Evolutionary conservation across 768 basidiomycete genomes (phyloP), one percentile per base, ranked within the genome.

Genomic region (Leccinum imitatum): DNA sequence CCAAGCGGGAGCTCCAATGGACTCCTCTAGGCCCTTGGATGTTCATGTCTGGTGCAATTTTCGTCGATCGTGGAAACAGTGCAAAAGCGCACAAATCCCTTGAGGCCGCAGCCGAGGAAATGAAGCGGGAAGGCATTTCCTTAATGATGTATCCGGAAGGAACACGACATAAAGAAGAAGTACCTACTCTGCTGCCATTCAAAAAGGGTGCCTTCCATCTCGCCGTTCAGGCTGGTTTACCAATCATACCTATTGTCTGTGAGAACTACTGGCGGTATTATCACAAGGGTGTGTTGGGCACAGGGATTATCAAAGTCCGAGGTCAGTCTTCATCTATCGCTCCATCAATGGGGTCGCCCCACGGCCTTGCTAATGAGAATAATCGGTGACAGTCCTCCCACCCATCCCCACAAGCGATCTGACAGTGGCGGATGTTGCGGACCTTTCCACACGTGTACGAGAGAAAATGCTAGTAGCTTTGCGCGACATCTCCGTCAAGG

Each of bases 201-300:
- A 99, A 99, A 81, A 99, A 98, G 75, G 97, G 97, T 44, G 95
- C 94, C 3, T 98, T 98, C 81, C 95, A 98, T 71, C 83, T 98
- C 53, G 97, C 97, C 30, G 82, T 98, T 25, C 88, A 95, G 75
- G 87, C 93, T 13, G 86, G 90, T 31, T 82, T 98, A 50, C 96
- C 97, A 6, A 88, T 99, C 68, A 83, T 92, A 31, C 96, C 97
- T 6, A 83, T 99, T 54, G 88, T 98, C 3, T 86, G 87, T 54
- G 94, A 98, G 78, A 98, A 98, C 73, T 99, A 98, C 72, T 91
- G 91, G 83, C 77, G 84, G 62, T 65, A 96, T 50, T 98, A 97
- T 73, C 86, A 84, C 69, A 82, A 86, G 62, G 88, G 88, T 37
- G 77, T 86, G 19, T 91, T 98, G 63, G 86, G 87, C 41, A 74